A percentile compares a stretch with the other conserved stretches of the same genome.
These are phyloP conservation scores for Cryptococcus sp. DNA, from an alignment of 1,284 basidiomycete species.

Conservation along the genomic window DNA sequence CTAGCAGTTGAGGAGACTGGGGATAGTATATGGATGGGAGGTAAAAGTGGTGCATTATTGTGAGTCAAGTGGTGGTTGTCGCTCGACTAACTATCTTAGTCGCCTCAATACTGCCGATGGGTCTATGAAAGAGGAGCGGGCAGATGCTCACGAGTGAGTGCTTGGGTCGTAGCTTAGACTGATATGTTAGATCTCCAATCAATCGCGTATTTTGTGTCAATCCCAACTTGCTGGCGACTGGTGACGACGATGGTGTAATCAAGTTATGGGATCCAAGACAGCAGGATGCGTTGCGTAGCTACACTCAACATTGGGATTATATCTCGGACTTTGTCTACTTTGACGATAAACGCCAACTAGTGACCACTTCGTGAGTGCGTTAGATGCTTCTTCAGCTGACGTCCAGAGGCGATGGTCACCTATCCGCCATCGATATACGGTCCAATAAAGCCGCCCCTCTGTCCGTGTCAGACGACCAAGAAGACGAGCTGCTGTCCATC, in stretches of 20 bases:
- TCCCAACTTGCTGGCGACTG: conserved; percentile 73
- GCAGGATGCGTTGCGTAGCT: conserved; percentile 64
- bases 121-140: conserved; percentile 63
- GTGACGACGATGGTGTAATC: conserved; percentile 91
- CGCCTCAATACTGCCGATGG: conserved; percentile 59
- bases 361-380: conserved; percentile 71
- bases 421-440: conserved; percentile 85
- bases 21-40: conserved; percentile 68
- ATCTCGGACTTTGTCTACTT: conserved; percentile 91
- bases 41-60: conserved; percentile 81
- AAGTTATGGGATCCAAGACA: conserved; percentile 92
- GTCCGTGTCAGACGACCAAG: conserved; percentile 88
- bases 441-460: conserved; percentile 72
- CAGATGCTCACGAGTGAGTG: conserved; percentile 77
- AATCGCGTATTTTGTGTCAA: conserved; percentile 75
- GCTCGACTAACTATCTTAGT: conserved; percentile 24
- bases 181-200: conserved; percentile 67
- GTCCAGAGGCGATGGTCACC: conserved; percentile 80
- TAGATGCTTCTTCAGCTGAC: not conserved
- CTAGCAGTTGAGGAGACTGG: conserved; percentile 69
- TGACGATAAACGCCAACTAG: conserved; percentile 78
- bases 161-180: conserved; percentile 15
- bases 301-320: conserved; percentile 91
- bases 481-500: conserved; percentile 88
- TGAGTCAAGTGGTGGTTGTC: conserved; percentile 55